These are phyloP conservation scores for Rubus idaeus DNA, from an alignment of 306 rosid genomes.

Conservation along the genomic window DNA sequence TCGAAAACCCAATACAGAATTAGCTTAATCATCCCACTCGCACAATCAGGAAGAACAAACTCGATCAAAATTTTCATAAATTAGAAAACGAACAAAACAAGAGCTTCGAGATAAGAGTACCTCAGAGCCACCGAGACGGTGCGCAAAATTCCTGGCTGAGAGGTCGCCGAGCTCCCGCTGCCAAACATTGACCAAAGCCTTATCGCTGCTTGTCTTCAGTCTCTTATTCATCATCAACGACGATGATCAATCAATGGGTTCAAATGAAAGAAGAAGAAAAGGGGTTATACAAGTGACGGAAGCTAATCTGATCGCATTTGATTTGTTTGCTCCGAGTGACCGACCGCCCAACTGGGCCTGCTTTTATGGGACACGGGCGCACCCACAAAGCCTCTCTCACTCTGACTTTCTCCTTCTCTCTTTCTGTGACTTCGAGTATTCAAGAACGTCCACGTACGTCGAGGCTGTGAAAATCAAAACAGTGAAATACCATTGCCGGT, in stretches of 20 bases:
- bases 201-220: conserved; percentile 36
- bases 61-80: background rate
- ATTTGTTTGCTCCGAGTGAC: background rate
- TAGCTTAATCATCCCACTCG: background rate
- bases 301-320: background rate
- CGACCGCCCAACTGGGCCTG: no score
- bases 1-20: conserved; percentile 10
- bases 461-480: no score
- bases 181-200: conserved; percentile 59
- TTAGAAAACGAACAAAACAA: no score
- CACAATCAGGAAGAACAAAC: background rate
- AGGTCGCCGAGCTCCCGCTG: conserved; percentile 74
- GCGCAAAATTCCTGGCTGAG: conserved; percentile 59
- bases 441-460: no score
- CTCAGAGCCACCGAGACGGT: conserved; percentile 72
- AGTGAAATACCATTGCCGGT: no score
- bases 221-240: conserved; percentile 53
- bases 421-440: no score
- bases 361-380: no score
- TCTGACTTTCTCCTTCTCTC: no score
- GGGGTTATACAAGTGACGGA: no score
- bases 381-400: no score
- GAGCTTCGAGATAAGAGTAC: conserved; percentile 16
- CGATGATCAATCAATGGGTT: background rate
- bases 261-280: no score